Conservation (phyloP, 164 flowering plant genomes). For the Berberis thunbergii region DNA sequence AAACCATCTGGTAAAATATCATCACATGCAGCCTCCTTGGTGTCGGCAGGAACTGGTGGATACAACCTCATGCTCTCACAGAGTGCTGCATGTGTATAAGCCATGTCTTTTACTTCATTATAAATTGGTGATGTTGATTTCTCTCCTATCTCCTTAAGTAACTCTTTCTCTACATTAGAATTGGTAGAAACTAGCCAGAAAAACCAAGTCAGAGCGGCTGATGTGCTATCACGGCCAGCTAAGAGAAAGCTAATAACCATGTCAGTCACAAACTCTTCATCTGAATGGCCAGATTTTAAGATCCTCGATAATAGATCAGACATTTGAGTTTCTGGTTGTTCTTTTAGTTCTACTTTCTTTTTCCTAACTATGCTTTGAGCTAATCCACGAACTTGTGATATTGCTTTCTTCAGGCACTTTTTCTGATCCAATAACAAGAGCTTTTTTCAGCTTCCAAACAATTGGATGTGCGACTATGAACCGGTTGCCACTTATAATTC, state of each 20-base stretch:
- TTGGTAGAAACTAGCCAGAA: conserved; percentile 20
- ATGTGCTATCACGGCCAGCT: conserved; percentile 29
- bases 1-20: conserved; percentile 56
- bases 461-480: conserved; percentile 13
- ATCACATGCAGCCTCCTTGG: conserved; percentile 29
- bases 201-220: conserved; percentile 31
- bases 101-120: conserved; percentile 35
- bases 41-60: conserved; percentile 39
- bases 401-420: conserved; percentile 19
- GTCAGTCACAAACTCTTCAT: conserved; percentile 28
- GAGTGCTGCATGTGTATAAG: conserved; percentile 36
- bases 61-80: conserved; percentile 50
- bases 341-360: conserved; percentile 22
- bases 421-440: conserved; percentile 28
- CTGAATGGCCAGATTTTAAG: conserved; percentile 28
- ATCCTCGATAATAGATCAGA: conserved; percentile 36
- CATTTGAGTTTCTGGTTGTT: conserved; percentile 11
- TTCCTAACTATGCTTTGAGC: conserved; percentile 24
- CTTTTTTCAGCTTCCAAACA: conserved; percentile 27
- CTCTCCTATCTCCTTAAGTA: conserved; percentile 18
- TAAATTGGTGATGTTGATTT: conserved; percentile 8
- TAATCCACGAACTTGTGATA: conserved; percentile 17
- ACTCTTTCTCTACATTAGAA: conserved; percentile 14
- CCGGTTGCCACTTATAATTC: conserved; percentile 18
- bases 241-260: conserved; percentile 27